A percentile compares a stretch with the other conserved stretches of the same genome.
phyloP scores from a whole-genome alignment of 805 yeast species.

The Wickerhamomyces rabaulensis region DNA sequence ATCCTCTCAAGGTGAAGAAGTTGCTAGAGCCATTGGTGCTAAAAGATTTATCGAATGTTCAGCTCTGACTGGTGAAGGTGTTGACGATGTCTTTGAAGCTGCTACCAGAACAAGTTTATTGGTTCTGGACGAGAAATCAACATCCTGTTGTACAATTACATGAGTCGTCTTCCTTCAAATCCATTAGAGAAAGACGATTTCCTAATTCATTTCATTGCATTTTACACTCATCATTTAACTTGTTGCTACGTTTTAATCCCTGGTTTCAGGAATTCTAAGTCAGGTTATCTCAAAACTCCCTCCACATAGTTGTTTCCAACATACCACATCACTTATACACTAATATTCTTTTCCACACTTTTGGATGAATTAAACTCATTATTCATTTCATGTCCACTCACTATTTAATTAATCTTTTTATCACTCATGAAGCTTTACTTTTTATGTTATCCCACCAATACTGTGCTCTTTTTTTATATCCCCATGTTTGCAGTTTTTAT shows the following conservation, averaged over 20 bases:
- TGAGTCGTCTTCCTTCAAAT: constrained; percentile 3
- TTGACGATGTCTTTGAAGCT: constrained; percentile 86
- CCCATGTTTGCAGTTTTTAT: neutral
- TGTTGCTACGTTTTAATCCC: neutral
- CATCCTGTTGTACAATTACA: constrained; percentile 37
- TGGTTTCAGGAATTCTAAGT: neutral
- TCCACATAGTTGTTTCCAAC: neutral
- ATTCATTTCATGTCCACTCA: constrained; percentile 4
- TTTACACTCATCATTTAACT: neutral
- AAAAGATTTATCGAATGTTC: constrained; percentile 82
- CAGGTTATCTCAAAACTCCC: neutral
- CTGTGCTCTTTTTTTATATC: neutral
- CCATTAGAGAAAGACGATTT: neutral
- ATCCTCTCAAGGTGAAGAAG: constrained; percentile 51
- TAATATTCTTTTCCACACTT: neutral
- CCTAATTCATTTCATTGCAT: neutral
- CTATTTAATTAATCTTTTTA: constrained; percentile 1
- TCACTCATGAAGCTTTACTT: neutral
- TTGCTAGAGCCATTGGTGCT: constrained; percentile 79
- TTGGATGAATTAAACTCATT: neutral
- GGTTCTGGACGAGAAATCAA: constrained; percentile 40
- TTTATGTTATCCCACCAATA: neutral
- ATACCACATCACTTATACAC: neutral
- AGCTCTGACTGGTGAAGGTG: constrained; percentile 91
- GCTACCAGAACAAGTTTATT: constrained; percentile 83